A percentile compares a stretch with the other conserved stretches of the same genome.
These are phyloP conservation scores for Saitozyma podzolica DNA, from an alignment of 768 basidiomycete species.

Conservation along the genomic window DNA sequence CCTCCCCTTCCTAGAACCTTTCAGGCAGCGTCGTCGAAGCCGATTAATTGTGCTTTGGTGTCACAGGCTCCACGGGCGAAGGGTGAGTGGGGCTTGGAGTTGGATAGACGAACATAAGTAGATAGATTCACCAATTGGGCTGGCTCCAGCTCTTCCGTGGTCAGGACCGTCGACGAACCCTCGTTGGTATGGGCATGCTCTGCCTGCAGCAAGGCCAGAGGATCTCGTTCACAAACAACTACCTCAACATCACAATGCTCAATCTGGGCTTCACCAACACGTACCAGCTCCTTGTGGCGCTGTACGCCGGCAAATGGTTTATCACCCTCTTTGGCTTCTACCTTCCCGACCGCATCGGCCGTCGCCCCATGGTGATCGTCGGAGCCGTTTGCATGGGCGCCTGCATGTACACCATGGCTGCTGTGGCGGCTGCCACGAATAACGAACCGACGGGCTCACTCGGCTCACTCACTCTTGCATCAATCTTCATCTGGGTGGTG, in stretches of 20 bases:
- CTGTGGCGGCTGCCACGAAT: constrained; percentile 10
- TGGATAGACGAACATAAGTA: no score
- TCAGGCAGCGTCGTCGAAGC: no score
- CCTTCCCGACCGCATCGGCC: constrained; percentile 16
- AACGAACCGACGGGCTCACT: constrained; percentile 14
- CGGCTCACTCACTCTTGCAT: constrained; percentile 9
- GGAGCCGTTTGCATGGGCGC: constrained; percentile 9
- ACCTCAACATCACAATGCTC: constrained; percentile 15
- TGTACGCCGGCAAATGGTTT: constrained; percentile 12
- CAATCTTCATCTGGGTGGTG: constrained; percentile 17
- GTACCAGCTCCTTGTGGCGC: constrained; percentile 8
- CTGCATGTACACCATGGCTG: constrained; percentile 19
- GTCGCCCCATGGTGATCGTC: constrained; percentile 11
- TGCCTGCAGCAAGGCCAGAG: constrained; percentile 19
- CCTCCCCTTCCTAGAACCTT: no score
- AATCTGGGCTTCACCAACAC: constrained; percentile 11
- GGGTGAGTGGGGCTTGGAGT: no score
- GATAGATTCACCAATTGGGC: no score
- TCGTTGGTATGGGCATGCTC: constrained; percentile 17
- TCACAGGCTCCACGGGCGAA: no score
- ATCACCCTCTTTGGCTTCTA: constrained; percentile 13
- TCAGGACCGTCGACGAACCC: constrained; percentile 16
- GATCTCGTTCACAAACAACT: constrained; percentile 17
- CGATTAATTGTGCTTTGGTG: no score
- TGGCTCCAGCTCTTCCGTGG: constrained; percentile 17